Evolutionary conservation across 164 flowering plant species (phyloP), one percentile per base, ranked within the genome.

Genomic region (Berberis vulgaris): DNA sequence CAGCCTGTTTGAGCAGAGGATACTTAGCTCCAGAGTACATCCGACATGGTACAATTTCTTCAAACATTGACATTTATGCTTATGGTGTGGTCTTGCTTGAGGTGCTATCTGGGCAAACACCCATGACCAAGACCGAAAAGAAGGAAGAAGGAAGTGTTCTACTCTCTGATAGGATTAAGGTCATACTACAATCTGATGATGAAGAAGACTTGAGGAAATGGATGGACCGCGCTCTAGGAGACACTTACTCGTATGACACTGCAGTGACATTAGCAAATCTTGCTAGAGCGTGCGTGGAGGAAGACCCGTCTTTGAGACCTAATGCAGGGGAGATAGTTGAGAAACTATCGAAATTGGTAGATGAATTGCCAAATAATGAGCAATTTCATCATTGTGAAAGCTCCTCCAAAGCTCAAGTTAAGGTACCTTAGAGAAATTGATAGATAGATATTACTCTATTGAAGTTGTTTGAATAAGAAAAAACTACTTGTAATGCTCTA

Each of bases 51-150:
- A 43, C 43, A 1, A 62, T 81, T 13, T 72, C 96, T 2, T 75
- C 90, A 6, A 74, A 78, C 63, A 69, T 70, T 0, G 97, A 93
- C 57, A 76, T 90, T 9, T 93, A 78, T 56, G 97, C 98, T 7
- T 89, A 69, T 61, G 98, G 98, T 50, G 88, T 93, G 7, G 81
- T 89, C 47, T 57, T 93, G 70, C 72, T 90, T 40, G 98, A 93
- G 77, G 75, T 86, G 7, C 57, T 93, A 58, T 81, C 92, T 0
- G 97, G 90, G 3, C 63, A 78, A 72, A 71, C 83, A 3, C 87
- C 96, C 5, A 46, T 46, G 8, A 8, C 8, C 5, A 46, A 8
- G 49, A 5, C 5, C 8, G 49, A 46, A 7, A 72, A 70, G 2
- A 81, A 68, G 52, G 81, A 72, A 56, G 77, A 68, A 1, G 65